phyloP scores from a whole-genome alignment of 495 filamentous ascomycete species.

The Xylaria sp. region DNA sequence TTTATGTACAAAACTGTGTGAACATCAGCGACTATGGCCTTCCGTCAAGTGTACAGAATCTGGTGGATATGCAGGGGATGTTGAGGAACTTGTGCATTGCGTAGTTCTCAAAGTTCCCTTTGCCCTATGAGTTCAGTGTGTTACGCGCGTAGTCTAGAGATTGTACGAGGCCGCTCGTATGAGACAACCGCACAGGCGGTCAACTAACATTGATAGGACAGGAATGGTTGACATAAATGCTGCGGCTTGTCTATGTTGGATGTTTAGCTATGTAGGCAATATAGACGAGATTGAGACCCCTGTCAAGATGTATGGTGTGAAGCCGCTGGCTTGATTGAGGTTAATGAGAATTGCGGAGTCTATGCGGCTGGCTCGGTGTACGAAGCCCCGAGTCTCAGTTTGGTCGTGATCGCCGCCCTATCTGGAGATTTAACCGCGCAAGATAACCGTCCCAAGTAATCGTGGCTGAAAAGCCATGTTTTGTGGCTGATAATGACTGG shows the following conservation, averaged over 20 bases:
- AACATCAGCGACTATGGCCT: not conserved
- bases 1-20: constrained; percentile 9
- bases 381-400: not conserved
- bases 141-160: not conserved
- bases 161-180: not conserved
- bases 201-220: not conserved
- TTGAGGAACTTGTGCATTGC: not conserved
- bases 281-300: not conserved
- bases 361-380: constrained; percentile 15
- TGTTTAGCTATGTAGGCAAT: not conserved
- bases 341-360: constrained; percentile 9
- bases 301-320: not conserved
- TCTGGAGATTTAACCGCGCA: too few species aligned
- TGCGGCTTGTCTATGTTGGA: not conserved
- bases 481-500: not conserved
- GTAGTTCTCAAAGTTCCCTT: not conserved
- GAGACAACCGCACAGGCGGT: not conserved
- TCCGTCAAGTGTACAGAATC: not conserved
- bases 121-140: not conserved
- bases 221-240: not conserved
- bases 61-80: not conserved
- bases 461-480: not conserved
- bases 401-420: constrained; percentile 17
- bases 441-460: not conserved
- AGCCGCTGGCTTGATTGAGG: constrained; percentile 12